A percentile compares a stretch with the other conserved stretches of the same genome.
phyloP scores from a whole-genome alignment of 208 protist species.

The Strigomonas galati region DNA sequence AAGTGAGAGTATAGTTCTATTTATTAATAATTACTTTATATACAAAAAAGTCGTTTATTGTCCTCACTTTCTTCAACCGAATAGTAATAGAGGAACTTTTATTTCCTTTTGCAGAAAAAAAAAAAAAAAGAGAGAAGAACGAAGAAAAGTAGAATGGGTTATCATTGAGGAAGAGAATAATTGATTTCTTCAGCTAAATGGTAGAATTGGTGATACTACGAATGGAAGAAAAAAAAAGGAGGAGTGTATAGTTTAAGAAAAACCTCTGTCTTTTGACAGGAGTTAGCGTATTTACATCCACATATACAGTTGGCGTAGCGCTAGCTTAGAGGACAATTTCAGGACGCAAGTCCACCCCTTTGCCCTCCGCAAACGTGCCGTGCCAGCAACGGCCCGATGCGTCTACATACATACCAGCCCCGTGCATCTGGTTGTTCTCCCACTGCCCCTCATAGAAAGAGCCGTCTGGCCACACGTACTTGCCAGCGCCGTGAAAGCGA shows the following conservation, averaged over 20 bases:
- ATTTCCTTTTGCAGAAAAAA: slow-evolving; percentile 16
- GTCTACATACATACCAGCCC: slow-evolving; percentile 78
- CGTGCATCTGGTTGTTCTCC: slow-evolving; percentile 80
- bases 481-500: slow-evolving; percentile 63
- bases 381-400: slow-evolving; percentile 61
- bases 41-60: slow-evolving; percentile 4
- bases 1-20: neutral
- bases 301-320: no score
- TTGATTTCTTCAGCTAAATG: no score
- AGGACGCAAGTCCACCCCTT: slow-evolving; percentile 33
- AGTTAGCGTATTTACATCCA: no score
- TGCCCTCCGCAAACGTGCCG: slow-evolving; percentile 66
- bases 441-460: slow-evolving; percentile 85
- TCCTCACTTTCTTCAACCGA: neutral
- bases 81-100: slow-evolving; percentile 2
- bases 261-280: no score
- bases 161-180: no score
- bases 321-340: slow-evolving; percentile 58
- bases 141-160: slow-evolving; percentile 5
- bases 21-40: neutral
- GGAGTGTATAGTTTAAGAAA: no score
- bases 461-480: slow-evolving; percentile 85
- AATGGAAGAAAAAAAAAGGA: no score
- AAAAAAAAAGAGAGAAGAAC: slow-evolving; percentile 21
- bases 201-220: no score